Conservation (phyloP, 2,329 filamentous ascomycete species). For the Myrmaecium sp. region DNA sequence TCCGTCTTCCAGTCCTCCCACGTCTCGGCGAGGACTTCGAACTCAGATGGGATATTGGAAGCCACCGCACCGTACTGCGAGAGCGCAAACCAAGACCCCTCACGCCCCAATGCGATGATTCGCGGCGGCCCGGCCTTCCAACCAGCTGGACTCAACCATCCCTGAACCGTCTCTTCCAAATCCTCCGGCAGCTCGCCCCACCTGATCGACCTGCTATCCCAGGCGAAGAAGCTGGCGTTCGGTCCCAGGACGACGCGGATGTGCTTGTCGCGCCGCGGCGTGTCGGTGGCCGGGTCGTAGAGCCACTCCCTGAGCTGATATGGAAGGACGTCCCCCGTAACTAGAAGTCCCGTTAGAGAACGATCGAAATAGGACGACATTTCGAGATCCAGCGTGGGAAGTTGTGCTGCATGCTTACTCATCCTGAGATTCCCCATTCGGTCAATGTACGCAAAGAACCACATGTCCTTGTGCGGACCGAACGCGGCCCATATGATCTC, state of each 20-base stretch:
- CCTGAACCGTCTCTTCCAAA: conserved; percentile 16
- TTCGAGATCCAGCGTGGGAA: too few relatives aligned
- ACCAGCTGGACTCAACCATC: conserved; percentile 19
- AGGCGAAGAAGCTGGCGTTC: conserved; percentile 13
- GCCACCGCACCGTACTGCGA: conserved; percentile 19
- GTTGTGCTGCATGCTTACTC: conserved; percentile 7
- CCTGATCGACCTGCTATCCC: conserved; percentile 16
- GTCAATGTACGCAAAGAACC: conserved; percentile 17
- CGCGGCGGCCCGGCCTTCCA: conserved; percentile 19
- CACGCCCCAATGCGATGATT: conserved; percentile 14
- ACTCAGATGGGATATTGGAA: conserved; percentile 9
- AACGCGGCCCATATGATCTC: conserved; percentile 16
- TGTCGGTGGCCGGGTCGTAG: too few relatives aligned
- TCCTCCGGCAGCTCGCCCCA: conserved; percentile 13
- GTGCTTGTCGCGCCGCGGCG: conserved; percentile 5
- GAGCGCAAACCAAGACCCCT: conserved; percentile 18
- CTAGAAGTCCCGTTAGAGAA: too few relatives aligned
- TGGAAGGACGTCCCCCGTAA: too few relatives aligned
- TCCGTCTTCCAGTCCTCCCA: conserved; percentile 20
- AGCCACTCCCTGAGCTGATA: too few relatives aligned
- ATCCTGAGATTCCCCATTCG: conserved; percentile 10
- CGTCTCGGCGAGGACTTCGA: conserved; percentile 6
- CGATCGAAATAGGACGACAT: too few relatives aligned
- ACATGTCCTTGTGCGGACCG: conserved; percentile 14
- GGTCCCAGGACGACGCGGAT: conserved; percentile 4